Evolutionary conservation across 1,284 basidiomycete genomes (phyloP), one percentile per base, ranked within the genome.

Genomic region (Apiotrichum akiyoshidainum): DNA sequence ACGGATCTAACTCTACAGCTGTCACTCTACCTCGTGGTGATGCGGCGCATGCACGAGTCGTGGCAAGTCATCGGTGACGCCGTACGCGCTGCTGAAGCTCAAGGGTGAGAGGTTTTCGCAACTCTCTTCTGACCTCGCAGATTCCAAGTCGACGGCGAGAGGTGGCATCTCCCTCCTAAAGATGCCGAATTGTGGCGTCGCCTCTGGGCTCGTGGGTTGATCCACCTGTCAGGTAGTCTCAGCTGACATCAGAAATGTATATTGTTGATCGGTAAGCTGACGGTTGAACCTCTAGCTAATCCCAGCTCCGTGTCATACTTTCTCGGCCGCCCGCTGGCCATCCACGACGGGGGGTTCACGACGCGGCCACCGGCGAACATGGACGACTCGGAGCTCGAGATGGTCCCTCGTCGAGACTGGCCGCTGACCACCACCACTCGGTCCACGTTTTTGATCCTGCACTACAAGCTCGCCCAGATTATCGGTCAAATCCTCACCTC

Each of bases 201-300:
- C 13, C 48, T 73, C 2, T 73, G 68, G 68, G 70, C 70, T 31
- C 71, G 68, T 70, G 53, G 68, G 65, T 65, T 26, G 22, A 10
- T 26, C 26, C 2, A 12, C 1, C 1, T 10, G 14, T 8, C 33
- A 33, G 26, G 16, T 41, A 13, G 10, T 0, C 13, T 5, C 13
- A 34, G 55, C 63, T 63, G 52, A 62, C 55, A n/a, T 1, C 45
- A 66, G 65, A 71, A 34, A 58, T 71, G 31, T 68, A 68, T 55
- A 66, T 64, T 31, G 59, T 72, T 17, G 70, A 71, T 45, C 57
- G 69, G 64, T 71, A 17, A 31, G 66, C 19, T 48, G 5, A n/a
- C n/a, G 12, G 14, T 7, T 13, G 2, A n/a, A n/a, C 9, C 22
- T 26, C 9, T 16, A 26, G 6, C 53, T 48, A 12, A 54, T 44